These are phyloP conservation scores for Amanita thiersii DNA, from an alignment of 768 basidiomycete species.

Conservation along the genomic window DNA sequence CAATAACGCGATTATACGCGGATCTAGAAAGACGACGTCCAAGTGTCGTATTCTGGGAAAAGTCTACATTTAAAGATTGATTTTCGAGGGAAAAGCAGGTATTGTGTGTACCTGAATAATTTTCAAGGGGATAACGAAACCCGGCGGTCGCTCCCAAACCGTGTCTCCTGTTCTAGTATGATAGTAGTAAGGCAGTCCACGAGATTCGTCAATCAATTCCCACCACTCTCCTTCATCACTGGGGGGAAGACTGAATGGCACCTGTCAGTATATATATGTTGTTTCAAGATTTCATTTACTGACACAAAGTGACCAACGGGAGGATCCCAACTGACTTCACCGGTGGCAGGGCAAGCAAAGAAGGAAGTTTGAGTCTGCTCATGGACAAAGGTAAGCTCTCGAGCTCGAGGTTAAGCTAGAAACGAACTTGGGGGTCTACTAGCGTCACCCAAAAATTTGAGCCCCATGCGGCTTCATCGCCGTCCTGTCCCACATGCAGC, in stretches of 20 bases:
- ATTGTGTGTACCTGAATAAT: slow-evolving; percentile 62
- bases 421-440: slow-evolving; percentile 77
- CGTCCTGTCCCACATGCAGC: slow-evolving; percentile 15
- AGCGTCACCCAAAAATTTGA: slow-evolving; percentile 94
- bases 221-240: slow-evolving; percentile 90
- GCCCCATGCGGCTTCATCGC: slow-evolving; percentile 62
- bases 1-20: slow-evolving; percentile 35
- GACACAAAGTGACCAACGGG: slow-evolving; percentile 86
- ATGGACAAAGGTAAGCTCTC: slow-evolving; percentile 7
- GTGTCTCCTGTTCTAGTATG: slow-evolving; percentile 89
- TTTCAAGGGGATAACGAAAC: slow-evolving; percentile 86
- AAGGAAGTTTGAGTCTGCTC: slow-evolving; percentile 59
- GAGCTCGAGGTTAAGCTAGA: slow-evolving; percentile 3
- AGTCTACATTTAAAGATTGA: slow-evolving; percentile 1
- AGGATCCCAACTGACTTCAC: slow-evolving; percentile 90
- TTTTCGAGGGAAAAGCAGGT: slow-evolving; percentile 7
- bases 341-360: slow-evolving; percentile 89
- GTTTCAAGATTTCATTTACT: slow-evolving; percentile 13
- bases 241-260: slow-evolving; percentile 59
- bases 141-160: slow-evolving; percentile 85
- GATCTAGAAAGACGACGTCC: slow-evolving; percentile 62
- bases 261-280: too few species aligned
- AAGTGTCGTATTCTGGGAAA: slow-evolving; percentile 56
- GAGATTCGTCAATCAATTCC: slow-evolving; percentile 82
- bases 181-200: slow-evolving; percentile 87